Evolutionary conservation across 1,284 basidiomycete genomes (phyloP).

Genomic region (Tylopilus sp.): DNA sequence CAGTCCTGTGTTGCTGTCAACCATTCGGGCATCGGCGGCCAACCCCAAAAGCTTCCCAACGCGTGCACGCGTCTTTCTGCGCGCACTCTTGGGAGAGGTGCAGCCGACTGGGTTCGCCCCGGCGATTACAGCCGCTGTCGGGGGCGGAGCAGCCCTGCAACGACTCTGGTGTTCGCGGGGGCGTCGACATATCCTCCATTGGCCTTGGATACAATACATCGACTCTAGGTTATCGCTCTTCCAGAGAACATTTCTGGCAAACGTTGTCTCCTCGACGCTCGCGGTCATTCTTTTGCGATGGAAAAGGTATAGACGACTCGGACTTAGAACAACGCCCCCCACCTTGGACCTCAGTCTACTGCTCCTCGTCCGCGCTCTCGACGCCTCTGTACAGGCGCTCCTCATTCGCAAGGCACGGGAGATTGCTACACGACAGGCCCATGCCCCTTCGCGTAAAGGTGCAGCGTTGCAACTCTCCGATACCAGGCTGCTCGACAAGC

Average conservation of each 20-base stretch:
- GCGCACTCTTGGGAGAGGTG: conserved; percentile 51
- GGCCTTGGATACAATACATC: not conserved
- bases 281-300: conserved; percentile 55
- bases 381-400: conserved; percentile 48
- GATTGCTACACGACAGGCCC: not conserved
- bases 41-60: conserved; percentile 15
- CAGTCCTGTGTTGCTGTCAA: conserved; percentile 55
- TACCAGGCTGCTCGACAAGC: conserved; percentile 1
- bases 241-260: conserved; percentile 53
- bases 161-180: conserved; percentile 42
- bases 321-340: conserved; percentile 37
- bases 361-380: conserved; percentile 63
- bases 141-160: conserved; percentile 54
- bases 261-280: conserved; percentile 52
- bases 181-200: not conserved
- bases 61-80: conserved; percentile 33
- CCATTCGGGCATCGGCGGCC: conserved; percentile 37
- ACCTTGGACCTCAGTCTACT: conserved; percentile 67
- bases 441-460: not conserved
- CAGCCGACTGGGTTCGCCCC: conserved; percentile 60
- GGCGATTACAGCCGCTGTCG: conserved; percentile 57
- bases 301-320: conserved; percentile 7
- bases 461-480: conserved; percentile 1
- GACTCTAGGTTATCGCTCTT: conserved; percentile 19
- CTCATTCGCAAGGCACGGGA: conserved; percentile 9